Evolutionary conservation across 176 grass and related monocot species (phyloP).

Genomic region (Musa itinerans): DNA sequence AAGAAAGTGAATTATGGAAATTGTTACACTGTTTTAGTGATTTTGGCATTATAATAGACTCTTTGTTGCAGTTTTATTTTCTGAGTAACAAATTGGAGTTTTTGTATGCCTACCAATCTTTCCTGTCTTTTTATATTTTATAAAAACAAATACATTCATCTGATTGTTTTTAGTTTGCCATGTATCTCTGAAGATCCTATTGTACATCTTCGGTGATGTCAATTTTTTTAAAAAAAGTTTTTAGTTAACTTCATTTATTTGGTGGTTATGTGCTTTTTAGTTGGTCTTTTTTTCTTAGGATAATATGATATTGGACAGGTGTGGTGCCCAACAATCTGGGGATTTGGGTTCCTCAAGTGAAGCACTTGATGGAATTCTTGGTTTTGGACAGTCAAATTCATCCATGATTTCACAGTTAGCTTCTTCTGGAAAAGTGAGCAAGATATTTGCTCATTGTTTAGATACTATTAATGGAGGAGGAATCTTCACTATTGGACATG

Average conservation of each 20-base stretch:
- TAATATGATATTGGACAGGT: constrained; percentile 31
- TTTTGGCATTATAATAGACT: too few species aligned
- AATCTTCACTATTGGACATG: constrained; percentile 83
- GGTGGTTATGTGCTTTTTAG: not conserved
- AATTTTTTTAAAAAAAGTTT: too few species aligned
- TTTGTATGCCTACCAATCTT: too few species aligned
- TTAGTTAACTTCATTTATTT: not conserved
- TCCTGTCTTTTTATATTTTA: too few species aligned
- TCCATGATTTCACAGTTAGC: constrained; percentile 76
- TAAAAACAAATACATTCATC: too few species aligned
- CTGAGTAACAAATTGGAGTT: too few species aligned
- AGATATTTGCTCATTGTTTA: constrained; percentile 83
- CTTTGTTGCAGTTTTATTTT: too few species aligned
- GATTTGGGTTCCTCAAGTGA: constrained; percentile 55
- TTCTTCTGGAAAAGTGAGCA: constrained; percentile 59
- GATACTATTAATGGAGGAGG: constrained; percentile 80
- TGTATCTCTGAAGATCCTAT: not conserved
- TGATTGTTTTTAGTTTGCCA: too few species aligned
- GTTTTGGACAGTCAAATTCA: constrained; percentile 77
- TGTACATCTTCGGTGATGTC: too few species aligned
- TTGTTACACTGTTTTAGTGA: too few species aligned
- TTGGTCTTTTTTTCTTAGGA: constrained; percentile 8
- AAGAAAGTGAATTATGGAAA: too few species aligned
- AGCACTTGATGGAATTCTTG: constrained; percentile 91
- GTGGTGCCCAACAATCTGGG: constrained; percentile 73